Evolutionary conservation across 139 green algal species (phyloP).

Genomic region (Chlorella vulgaris): DNA sequence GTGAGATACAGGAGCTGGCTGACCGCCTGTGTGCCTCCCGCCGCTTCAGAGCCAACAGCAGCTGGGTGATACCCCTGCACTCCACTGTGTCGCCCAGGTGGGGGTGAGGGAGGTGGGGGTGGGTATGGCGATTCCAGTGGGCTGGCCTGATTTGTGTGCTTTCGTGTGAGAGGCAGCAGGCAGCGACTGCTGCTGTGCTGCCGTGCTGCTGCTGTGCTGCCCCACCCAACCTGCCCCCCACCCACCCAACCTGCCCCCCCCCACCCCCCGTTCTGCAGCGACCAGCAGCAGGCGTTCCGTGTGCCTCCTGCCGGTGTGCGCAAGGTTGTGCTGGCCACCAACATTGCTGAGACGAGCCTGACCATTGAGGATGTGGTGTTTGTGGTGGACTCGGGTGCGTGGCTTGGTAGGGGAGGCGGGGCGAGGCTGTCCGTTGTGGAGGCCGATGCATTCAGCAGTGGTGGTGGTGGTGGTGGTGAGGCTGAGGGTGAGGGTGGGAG

Average conservation of each 20-base stretch:
- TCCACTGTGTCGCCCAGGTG: conserved; percentile 48
- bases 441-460: no score
- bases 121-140: not conserved
- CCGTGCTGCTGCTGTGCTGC: not conserved
- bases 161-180: no score
- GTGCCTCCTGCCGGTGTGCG: conserved; percentile 55
- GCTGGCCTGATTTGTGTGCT: not conserved
- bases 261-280: not conserved
- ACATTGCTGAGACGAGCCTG: conserved; percentile 97
- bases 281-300: conserved; percentile 41
- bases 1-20: conserved; percentile 72
- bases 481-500: no score
- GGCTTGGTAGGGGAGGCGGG: not conserved
- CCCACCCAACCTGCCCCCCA: not conserved
- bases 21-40: conserved; percentile 53
- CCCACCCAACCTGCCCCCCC: not conserved
- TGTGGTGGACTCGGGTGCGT: conserved; percentile 80
- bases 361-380: conserved; percentile 96
- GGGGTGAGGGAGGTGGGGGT: conserved; percentile 26
- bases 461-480: no score
- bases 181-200: not conserved
- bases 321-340: conserved; percentile 94
- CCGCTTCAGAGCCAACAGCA: conserved; percentile 11
- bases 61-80: conserved; percentile 61
- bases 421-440: not conserved